Percentiles rank a stretch among this genome's conserved stretches.
Conservation (phyloP, 768 basidiomycete genomes). For the Rhodotorula babjevae region DNA sequence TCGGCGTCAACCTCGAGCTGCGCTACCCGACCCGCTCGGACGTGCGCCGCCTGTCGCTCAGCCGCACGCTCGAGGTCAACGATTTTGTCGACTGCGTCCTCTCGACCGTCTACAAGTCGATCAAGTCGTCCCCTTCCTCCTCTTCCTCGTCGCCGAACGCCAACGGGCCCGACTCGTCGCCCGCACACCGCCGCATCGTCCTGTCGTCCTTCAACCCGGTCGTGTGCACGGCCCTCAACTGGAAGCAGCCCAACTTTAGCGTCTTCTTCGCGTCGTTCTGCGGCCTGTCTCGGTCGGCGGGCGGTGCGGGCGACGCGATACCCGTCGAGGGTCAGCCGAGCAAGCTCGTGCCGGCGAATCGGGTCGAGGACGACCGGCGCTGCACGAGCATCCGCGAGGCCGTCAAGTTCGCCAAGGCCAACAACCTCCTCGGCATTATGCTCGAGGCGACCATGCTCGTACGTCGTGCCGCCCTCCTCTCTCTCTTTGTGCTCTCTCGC, state of each 20-base stretch:
- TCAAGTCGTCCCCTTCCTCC: constrained; percentile 43
- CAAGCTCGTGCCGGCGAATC: constrained; percentile 43
- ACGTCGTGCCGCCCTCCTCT: constrained; percentile 27
- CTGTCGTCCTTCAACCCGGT: constrained; percentile 88
- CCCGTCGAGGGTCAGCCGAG: constrained; percentile 38
- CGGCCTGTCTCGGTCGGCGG: constrained; percentile 54
- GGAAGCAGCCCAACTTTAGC: constrained; percentile 99
- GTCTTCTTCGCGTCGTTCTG: constrained; percentile 91
- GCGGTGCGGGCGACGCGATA: background rate
- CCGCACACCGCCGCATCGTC: constrained; percentile 53
- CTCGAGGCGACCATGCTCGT: constrained; percentile 83
- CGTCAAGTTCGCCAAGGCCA: constrained; percentile 84
- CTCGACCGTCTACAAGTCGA: constrained; percentile 68
- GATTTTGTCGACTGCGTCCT: constrained; percentile 77
- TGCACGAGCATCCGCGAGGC: constrained; percentile 75
- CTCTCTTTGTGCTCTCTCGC: background rate
- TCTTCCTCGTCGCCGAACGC: constrained; percentile 9
- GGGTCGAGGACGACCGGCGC: constrained; percentile 49
- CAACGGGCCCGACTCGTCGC: constrained; percentile 39
- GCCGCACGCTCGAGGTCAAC: constrained; percentile 67
- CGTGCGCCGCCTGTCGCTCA: constrained; percentile 51
- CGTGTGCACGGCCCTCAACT: constrained; percentile 84
- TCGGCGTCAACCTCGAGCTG: constrained; percentile 79
- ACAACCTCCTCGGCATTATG: constrained; percentile 88
- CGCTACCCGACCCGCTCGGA: constrained; percentile 64